Evolutionary conservation across 331 rosid genomes (phyloP).

Genomic region (Quercus phellos): DNA sequence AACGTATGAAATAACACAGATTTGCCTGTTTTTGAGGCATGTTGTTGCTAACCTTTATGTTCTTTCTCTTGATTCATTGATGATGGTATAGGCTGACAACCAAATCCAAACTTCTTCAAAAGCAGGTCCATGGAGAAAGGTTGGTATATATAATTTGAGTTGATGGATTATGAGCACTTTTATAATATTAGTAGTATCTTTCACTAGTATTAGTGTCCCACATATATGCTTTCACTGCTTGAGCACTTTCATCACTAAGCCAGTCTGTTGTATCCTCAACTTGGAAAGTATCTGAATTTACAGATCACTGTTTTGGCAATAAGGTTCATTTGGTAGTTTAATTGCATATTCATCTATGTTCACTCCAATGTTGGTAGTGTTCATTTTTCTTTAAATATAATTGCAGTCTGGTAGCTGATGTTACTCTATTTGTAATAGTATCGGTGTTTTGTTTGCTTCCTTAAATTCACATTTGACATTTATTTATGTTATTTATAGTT

Average conservation of each 20-base stretch:
- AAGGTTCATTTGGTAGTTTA: neutral
- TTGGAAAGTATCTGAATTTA: neutral
- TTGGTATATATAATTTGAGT: slow-evolving; percentile 34
- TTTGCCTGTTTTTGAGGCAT: slow-evolving; percentile 11
- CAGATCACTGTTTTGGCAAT: neutral
- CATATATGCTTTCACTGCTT: slow-evolving; percentile 13
- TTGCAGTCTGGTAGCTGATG: neutral
- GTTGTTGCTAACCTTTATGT: slow-evolving; percentile 20
- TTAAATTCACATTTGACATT: neutral
- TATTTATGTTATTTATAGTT: neutral
- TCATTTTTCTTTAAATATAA: neutral
- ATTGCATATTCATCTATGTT: neutral
- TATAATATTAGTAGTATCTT: slow-evolving; percentile 6
- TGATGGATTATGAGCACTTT: slow-evolving; percentile 10
- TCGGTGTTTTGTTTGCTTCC: neutral
- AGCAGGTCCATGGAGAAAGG: slow-evolving; percentile 99
- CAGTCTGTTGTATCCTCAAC: neutral
- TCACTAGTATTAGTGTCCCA: neutral
- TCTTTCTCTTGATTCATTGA: slow-evolving; percentile 13
- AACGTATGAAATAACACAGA: slow-evolving; percentile 2
- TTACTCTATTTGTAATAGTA: neutral
- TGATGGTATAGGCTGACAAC: slow-evolving; percentile 54
- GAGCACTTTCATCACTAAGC: neutral
- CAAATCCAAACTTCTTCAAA: slow-evolving; percentile 70
- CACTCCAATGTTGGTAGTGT: neutral